Evolutionary conservation across 106 monocot genomes (phyloP), one percentile per base, ranked within the genome.

Genomic region (Agapanthus africanus): DNA sequence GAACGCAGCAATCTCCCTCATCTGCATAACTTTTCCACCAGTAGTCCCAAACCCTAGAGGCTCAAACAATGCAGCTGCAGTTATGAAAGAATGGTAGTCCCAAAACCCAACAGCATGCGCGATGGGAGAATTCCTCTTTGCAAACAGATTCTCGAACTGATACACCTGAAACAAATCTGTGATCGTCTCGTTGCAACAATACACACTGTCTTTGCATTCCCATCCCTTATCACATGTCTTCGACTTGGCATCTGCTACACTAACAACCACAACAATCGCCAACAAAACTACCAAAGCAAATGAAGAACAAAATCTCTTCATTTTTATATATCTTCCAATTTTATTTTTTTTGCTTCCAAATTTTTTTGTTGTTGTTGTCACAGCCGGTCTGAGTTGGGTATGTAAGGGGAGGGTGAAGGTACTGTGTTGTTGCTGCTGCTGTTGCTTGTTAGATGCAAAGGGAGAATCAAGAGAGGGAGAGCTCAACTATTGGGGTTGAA

Each of bases 41-140:
- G 88, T 91, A 76, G 95, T 95, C 21, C 91, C 87, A 68, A 91
- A 95, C 4, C 95, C 95, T 42, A 86, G 84, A 6, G 95, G 91
- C 86, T 97, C 78, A 69, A 39, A 97, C 57, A 81, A 21, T 0
- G 97, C 63, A 27, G 97, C 79, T 66, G 97, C 92, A 37, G 81
- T 80, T 82, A 97, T 97, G 79, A 97, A 97, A 54, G 92, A 78
- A 1, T 92, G 92, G 75, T 89, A 97, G 74, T 97, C 97, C 89
- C 89, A 97, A 86, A 82, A 97, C 4, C 86, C 89, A 30, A 77
- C 80, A 21, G 97, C 97, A 61, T 97, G 91, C 2, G 92, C 89
- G 4, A 97, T 73, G 30, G 89, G 92, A 39, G 80, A 33, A 72
- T 97, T 92, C 69, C 97, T 81, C 77, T 97, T 92, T 73, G 84